Conservation (phyloP, 2,329 filamentous ascomycete species). For the Aspergillus sp. region DNA sequence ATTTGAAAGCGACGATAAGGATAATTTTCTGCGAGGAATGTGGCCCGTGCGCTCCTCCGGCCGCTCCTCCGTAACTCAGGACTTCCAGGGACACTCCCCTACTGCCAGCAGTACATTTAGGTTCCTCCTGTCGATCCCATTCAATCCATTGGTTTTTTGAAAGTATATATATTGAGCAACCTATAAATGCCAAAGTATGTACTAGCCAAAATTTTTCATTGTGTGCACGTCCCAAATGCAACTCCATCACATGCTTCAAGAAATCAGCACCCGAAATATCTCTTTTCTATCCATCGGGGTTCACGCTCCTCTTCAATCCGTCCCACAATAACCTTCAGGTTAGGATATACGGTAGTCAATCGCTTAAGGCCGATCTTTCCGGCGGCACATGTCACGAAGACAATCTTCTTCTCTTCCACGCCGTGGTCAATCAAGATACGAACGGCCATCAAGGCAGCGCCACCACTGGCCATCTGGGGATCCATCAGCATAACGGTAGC, state of each 20-base stretch:
- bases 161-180: neutral
- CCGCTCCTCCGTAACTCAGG: neutral
- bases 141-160: neutral
- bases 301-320: slow-evolving; percentile 79
- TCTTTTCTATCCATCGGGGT: slow-evolving; percentile 83
- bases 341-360: slow-evolving; percentile 83
- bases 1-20: slow-evolving; percentile 11
- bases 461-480: slow-evolving; percentile 91
- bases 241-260: neutral
- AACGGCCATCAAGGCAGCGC: slow-evolving; percentile 85
- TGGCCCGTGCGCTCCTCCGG: slow-evolving; percentile 28
- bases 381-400: slow-evolving; percentile 90
- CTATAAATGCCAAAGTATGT: neutral
- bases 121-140: no score
- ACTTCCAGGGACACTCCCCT: no score
- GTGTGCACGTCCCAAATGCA: neutral
- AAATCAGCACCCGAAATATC: slow-evolving; percentile 79
- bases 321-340: slow-evolving; percentile 81
- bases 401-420: slow-evolving; percentile 77
- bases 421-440: slow-evolving; percentile 95
- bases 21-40: slow-evolving; percentile 20
- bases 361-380: slow-evolving; percentile 81
- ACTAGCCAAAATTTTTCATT: neutral
- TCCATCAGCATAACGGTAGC: slow-evolving; percentile 84
- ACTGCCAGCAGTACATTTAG: no score